Evolutionary conservation across 208 protist genomes (phyloP).

Genomic region (Histomonas meleagridis): DNA sequence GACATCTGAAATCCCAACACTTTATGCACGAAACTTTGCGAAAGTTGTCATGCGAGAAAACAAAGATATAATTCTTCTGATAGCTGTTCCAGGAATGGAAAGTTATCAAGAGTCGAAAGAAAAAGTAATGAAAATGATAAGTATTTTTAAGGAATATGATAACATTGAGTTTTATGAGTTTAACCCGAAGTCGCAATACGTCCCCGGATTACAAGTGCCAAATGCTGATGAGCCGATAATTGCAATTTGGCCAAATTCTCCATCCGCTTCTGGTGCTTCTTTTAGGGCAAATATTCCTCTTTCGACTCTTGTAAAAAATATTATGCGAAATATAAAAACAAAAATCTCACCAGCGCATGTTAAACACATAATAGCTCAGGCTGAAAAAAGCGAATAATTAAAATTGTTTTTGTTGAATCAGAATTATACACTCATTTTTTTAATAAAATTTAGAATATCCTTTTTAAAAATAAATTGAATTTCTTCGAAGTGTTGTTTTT

Average conservation of each 20-base stretch:
- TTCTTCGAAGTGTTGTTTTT: too few relatives aligned
- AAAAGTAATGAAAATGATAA: neutral
- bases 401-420: too few relatives aligned
- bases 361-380: too few relatives aligned
- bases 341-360: neutral
- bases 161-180: conserved; percentile 7
- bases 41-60: neutral
- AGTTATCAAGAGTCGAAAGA: neutral
- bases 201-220: neutral
- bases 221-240: neutral
- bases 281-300: neutral
- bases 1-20: neutral
- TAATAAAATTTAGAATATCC: too few relatives aligned
- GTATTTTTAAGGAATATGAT: neutral
- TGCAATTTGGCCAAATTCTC: neutral
- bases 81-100: neutral
- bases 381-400: too few relatives aligned
- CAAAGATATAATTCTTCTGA: neutral
- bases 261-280: neutral
- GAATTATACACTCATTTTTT: too few relatives aligned
- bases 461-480: too few relatives aligned
- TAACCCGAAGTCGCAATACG: neutral
- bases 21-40: neutral
- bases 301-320: neutral
- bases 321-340: neutral